Conservation (phyloP, 129 eudicot species). For the Centella asiatica region DNA sequence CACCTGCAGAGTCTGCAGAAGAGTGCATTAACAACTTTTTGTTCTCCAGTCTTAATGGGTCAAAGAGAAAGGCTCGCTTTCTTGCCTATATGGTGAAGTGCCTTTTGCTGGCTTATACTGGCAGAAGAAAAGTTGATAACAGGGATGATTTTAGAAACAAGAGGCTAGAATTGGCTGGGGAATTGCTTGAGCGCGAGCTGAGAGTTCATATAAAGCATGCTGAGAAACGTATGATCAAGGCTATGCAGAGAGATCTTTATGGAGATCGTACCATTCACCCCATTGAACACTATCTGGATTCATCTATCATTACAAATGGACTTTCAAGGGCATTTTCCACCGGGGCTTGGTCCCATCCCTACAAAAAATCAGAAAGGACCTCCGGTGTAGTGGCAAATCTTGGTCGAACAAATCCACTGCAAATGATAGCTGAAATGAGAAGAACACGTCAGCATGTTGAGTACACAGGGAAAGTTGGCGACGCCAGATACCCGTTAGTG, state of each 20-base stretch:
- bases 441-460: constrained; percentile 78
- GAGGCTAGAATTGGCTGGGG: constrained; percentile 84
- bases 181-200: constrained; percentile 75
- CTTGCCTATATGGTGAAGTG: constrained; percentile 86
- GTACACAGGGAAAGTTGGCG: constrained; percentile 87
- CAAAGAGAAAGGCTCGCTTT: constrained; percentile 53
- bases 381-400: constrained; percentile 90
- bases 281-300: constrained; percentile 77
- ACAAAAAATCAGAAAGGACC: constrained; percentile 58
- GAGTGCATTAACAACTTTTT: constrained; percentile 40
- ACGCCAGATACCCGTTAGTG: constrained; percentile 96
- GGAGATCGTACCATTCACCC: constrained; percentile 43
- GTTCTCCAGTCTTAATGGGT: constrained; percentile 59
- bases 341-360: constrained; percentile 86
- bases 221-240: constrained; percentile 65
- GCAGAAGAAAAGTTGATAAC: constrained; percentile 68
- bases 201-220: constrained; percentile 70
- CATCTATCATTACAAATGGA: constrained; percentile 80
- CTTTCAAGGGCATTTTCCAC: constrained; percentile 91
- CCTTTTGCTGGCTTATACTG: constrained; percentile 61
- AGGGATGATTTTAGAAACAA: constrained; percentile 85
- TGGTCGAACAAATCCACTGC: constrained; percentile 83
- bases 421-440: constrained; percentile 78
- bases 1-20: constrained; percentile 57
- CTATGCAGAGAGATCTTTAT: constrained; percentile 78